These are phyloP conservation scores for Pythium folliculosum DNA, from an alignment of 352 stramenopile species.

Conservation along the genomic window DNA sequence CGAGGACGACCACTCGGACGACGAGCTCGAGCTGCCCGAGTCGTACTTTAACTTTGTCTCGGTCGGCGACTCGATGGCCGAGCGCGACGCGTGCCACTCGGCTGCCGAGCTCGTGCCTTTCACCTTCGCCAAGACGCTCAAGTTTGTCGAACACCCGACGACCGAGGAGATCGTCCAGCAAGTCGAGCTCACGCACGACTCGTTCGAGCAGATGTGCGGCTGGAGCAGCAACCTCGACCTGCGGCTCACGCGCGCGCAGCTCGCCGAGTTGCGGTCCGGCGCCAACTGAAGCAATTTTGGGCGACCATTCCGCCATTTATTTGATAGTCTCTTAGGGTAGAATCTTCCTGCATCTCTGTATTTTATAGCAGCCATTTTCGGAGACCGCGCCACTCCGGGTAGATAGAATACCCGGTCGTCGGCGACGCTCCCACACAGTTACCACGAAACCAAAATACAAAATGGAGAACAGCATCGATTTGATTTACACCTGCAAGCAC, in stretches of 20 bases:
- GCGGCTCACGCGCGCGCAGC: slow-evolving; percentile 71
- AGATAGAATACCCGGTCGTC: slow-evolving; percentile 27
- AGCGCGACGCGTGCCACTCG: slow-evolving; percentile 80
- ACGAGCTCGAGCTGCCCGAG: slow-evolving; percentile 20
- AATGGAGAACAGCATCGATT: slow-evolving; percentile 11
- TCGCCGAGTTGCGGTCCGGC: slow-evolving; percentile 65
- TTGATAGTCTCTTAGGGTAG: slow-evolving; percentile 30
- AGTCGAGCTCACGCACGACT: slow-evolving; percentile 80
- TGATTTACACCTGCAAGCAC: not conserved
- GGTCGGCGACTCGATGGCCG: slow-evolving; percentile 85
- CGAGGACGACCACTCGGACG: not conserved
- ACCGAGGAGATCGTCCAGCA: slow-evolving; percentile 83
- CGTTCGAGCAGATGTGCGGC: slow-evolving; percentile 86
- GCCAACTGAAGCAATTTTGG: slow-evolving; percentile 11
- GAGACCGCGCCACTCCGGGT: slow-evolving; percentile 1
- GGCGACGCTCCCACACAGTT: not conserved
- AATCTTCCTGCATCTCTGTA: slow-evolving; percentile 20
- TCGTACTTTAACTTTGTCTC: slow-evolving; percentile 83
- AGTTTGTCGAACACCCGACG: slow-evolving; percentile 83
- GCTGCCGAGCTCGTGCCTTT: slow-evolving; percentile 58
- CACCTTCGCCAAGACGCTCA: slow-evolving; percentile 87
- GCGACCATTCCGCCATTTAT: not conserved
- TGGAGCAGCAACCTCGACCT: slow-evolving; percentile 75
- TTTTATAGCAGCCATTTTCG: slow-evolving; percentile 21
- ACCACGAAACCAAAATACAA: slow-evolving; percentile 11